phyloP scores from a whole-genome alignment of 768 basidiomycete genomes.

The Coprinopsis sp. region DNA sequence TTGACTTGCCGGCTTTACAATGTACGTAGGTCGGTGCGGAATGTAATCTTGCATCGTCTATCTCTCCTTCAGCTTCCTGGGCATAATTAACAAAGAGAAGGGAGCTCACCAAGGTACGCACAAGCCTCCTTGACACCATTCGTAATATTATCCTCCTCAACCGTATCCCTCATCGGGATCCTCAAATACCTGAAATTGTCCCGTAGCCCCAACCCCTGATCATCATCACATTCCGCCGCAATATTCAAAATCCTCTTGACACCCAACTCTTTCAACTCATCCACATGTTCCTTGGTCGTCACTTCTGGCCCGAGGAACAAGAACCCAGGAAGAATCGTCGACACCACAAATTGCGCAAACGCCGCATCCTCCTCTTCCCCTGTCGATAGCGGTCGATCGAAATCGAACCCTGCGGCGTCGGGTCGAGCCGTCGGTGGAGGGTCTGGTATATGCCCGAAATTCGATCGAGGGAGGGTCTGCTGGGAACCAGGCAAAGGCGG shows the following conservation, averaged over 20 bases:
- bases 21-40: constrained; percentile 91
- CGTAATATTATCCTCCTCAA: constrained; percentile 88
- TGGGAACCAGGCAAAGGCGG: neutral
- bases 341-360: constrained; percentile 71
- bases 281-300: constrained; percentile 66
- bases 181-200: constrained; percentile 67
- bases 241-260: constrained; percentile 89
- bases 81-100: neutral
- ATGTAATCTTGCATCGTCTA: constrained; percentile 89
- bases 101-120: constrained; percentile 71
- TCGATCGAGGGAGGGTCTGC: neutral
- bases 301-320: constrained; percentile 90
- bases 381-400: constrained; percentile 43
- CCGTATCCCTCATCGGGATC: constrained; percentile 92
- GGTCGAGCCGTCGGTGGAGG: constrained; percentile 61
- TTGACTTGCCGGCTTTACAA: constrained; percentile 93
- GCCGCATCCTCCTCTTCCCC: constrained; percentile 54
- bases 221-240: constrained; percentile 84
- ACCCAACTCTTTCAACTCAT: constrained; percentile 67
- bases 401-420: constrained; percentile 27
- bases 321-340: constrained; percentile 87
- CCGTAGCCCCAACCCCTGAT: constrained; percentile 63
- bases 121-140: constrained; percentile 82
- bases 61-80: neutral
- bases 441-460: neutral